Evolutionary conservation across 2,329 filamentous ascomycete species (phyloP).

Genomic region (Polytolypa hystricis): DNA sequence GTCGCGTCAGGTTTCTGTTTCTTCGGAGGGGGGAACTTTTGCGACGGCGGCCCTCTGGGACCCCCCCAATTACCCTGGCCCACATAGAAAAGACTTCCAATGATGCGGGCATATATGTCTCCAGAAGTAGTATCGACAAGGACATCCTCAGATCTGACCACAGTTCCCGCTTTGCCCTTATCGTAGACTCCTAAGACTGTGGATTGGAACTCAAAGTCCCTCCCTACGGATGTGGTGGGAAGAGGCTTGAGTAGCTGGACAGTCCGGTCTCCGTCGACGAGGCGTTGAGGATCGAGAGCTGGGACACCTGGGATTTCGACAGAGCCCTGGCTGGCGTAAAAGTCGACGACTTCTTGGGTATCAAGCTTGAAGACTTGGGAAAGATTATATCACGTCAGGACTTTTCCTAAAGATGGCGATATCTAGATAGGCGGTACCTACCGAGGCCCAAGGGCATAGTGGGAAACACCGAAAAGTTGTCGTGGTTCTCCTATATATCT

Average conservation of each 20-base stretch:
- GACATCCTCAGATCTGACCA: conserved; percentile 65
- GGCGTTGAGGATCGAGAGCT: conserved; percentile 59
- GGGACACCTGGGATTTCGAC: conserved; percentile 61
- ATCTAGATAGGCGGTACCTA: too few species aligned
- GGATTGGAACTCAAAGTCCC: conserved; percentile 61
- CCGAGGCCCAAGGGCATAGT: conserved; percentile 74
- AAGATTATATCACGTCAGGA: too few species aligned
- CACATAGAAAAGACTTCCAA: conserved; percentile 65
- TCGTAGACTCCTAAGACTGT: conserved; percentile 83
- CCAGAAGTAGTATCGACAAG: conserved; percentile 59
- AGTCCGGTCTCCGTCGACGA: conserved; percentile 73
- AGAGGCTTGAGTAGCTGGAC: conserved; percentile 66
- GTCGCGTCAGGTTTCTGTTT: conserved; percentile 53
- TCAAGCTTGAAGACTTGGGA: conserved; percentile 63
- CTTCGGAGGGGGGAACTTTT: too few species aligned
- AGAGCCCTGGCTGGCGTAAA: conserved; percentile 59
- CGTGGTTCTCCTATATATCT: too few species aligned
- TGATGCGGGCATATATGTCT: conserved; percentile 58
- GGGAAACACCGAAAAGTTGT: conserved; percentile 82
- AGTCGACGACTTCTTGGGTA: conserved; percentile 66
- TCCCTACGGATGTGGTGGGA: conserved; percentile 57
- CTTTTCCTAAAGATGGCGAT: too few species aligned
- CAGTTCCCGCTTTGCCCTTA: conserved; percentile 60
- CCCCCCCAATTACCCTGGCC: conserved; percentile 73
- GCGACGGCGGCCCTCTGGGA: conserved; percentile 63